Evolutionary conservation across 148 eudicot genomes (phyloP).

Genomic region (Linanthus parryae): DNA sequence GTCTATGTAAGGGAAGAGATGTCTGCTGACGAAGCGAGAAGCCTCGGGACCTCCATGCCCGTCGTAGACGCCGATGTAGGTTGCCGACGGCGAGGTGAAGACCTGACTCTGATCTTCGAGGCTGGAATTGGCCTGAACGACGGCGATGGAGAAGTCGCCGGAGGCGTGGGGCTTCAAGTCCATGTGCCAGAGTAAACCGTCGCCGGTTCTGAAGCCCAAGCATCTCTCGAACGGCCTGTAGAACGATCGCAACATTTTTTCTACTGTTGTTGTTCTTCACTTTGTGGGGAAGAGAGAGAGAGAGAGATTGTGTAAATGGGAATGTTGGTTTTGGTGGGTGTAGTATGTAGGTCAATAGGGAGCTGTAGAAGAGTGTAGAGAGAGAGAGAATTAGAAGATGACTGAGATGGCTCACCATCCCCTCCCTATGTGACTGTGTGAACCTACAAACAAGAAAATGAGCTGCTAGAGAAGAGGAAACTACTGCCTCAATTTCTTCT

Average conservation of each 20-base stretch:
- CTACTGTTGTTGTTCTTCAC: too few species aligned
- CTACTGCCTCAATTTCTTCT: too few species aligned
- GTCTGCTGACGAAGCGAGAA: conserved; percentile 47
- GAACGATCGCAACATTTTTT: conserved; percentile 55
- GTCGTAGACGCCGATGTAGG: conserved; percentile 65
- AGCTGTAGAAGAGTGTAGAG: too few species aligned
- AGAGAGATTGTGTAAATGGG: too few species aligned
- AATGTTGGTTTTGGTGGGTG: too few species aligned
- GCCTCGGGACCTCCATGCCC: conserved; percentile 87
- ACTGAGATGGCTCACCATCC: too few species aligned
- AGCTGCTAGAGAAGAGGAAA: too few species aligned
- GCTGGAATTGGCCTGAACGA: conserved; percentile 61
- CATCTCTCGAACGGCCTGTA: conserved; percentile 40
- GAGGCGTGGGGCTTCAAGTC: conserved; percentile 62
- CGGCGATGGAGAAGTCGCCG: conserved; percentile 70
- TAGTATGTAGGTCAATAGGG: too few species aligned
- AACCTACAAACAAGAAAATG: too few species aligned
- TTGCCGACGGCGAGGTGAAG: conserved; percentile 45
- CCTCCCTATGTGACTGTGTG: too few species aligned
- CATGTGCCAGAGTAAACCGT: conserved; percentile 57
- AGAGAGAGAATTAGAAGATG: too few species aligned
- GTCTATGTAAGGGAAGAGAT: conserved; percentile 30
- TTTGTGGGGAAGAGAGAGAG: too few species aligned
- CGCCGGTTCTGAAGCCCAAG: conserved; percentile 34
- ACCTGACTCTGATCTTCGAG: conserved; percentile 74